These are phyloP conservation scores for Talinum fruticosum DNA, from an alignment of 148 eudicot species.

Conservation along the genomic window DNA sequence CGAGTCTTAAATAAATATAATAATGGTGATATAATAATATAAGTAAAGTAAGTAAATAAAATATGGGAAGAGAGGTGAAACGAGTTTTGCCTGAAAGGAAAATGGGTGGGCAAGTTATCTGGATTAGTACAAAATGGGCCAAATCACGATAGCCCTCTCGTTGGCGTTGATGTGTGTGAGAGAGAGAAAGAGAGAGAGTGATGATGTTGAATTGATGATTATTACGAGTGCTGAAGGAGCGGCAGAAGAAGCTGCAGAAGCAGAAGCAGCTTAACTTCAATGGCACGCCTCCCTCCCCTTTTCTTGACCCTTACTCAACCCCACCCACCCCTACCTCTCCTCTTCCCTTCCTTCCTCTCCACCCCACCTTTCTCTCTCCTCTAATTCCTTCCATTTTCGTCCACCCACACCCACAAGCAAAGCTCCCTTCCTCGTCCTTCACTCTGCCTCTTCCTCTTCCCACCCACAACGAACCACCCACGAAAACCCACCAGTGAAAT, in stretches of 20 bases:
- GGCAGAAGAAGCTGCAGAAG: constrained; percentile 17
- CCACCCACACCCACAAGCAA: background rate
- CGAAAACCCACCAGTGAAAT: background rate
- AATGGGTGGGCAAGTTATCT: background rate
- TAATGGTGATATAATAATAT: too few relatives aligned
- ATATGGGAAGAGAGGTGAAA: background rate
- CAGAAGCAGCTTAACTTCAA: constrained; percentile 44
- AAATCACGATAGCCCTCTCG: background rate
- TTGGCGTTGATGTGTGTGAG: background rate
- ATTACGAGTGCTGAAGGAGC: background rate
- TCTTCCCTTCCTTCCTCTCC: constrained; percentile 22
- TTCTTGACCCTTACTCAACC: constrained; percentile 57
- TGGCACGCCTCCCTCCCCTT: constrained; percentile 52
- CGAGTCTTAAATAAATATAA: too few relatives aligned
- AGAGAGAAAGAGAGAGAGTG: too few relatives aligned
- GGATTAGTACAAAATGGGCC: background rate
- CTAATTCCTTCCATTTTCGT: background rate
- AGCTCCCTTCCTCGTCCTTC: background rate
- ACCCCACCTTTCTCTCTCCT: constrained; percentile 15
- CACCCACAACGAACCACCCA: background rate
- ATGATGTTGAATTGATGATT: constrained; percentile 1
- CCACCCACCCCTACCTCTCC: constrained; percentile 33
- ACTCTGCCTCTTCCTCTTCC: background rate
- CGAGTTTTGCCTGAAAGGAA: background rate
- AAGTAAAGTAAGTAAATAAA: too few relatives aligned